Base-by-base conservation (phyloP, 176 grass and related monocot genomes). In the Musa beccarii region DNA sequence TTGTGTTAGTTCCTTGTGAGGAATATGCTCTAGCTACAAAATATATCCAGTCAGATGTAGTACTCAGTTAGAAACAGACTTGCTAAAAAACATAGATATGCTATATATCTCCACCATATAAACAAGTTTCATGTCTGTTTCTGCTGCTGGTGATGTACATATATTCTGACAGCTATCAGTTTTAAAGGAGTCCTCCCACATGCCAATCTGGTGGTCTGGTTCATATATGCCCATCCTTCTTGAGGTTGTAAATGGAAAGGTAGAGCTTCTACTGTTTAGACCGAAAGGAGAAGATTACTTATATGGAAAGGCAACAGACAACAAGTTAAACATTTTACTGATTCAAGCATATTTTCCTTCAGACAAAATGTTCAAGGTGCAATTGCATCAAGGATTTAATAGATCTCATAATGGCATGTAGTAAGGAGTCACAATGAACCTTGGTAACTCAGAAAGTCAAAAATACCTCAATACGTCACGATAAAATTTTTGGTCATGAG, bases 111-210 rank as follows among this genome's bases (percentile, higher is more conserved):
- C 71, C 12, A 93, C 96, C 86, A 59, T 73, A 19, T 74, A 13
- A 19, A 88, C 91, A 49, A 86, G 78, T 74, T 89, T 94, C 17
- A 75, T 75, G 61, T 95, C 96, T 9, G 79, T 61, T 79, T 89
- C 90, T 82, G 89, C 77, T 69, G 83, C 53, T 52, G 82, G 83
- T 51, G 86, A 95, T 15, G 73, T 86, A 69, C 96, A 89, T 51
- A 89, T 94, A 68, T 84, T 86, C 59, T 92, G 95, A 73, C 86
- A 81, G 75, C 75, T 82, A 55, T 86, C 84, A 14, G 89, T 76
- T 81, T 92, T 90, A 78, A 88, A 94, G 1, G 83, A 69, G 10
- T 94, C 88, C 49, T 70, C 81, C 95, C 95, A 99, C 79, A 99
- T 83, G 69, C 78, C 77, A 63, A 81, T 78, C 2, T 83, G 87